Percentiles rank a stretch among this genome's conserved stretches.
These are phyloP conservation scores for Solanum acaule DNA, from an alignment of 257 asterid genomes.

Conservation along the genomic window DNA sequence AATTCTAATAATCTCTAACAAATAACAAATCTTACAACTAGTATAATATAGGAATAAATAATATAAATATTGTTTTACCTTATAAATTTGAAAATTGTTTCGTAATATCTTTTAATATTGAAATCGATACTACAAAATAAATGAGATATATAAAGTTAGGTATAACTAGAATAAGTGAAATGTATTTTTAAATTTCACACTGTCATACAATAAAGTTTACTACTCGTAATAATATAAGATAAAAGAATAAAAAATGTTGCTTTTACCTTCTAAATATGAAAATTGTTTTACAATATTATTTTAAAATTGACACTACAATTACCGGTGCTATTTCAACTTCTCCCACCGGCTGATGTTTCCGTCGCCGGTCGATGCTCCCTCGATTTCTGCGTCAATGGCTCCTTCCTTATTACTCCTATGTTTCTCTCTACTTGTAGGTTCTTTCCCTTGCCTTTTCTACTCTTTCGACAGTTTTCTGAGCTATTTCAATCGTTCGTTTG, in stretches of 20 bases:
- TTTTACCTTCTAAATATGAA: too few relatives aligned
- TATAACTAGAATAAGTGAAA: neutral
- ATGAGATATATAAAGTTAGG: neutral
- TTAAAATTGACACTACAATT: too few relatives aligned
- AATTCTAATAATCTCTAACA: neutral
- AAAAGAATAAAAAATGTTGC: too few relatives aligned
- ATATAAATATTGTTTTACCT: neutral
- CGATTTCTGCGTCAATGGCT: neutral
- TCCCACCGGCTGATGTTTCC: neutral
- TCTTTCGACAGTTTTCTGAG: neutral
- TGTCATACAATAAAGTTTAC: too few relatives aligned
- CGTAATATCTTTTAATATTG: neutral
- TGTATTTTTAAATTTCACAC: too few relatives aligned
- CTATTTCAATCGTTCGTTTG: neutral
- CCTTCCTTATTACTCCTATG: neutral
- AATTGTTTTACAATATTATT: too few relatives aligned
- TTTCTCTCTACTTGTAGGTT: neutral
- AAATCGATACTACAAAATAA: neutral
- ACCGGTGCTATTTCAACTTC: too few relatives aligned
- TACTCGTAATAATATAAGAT: too few relatives aligned
- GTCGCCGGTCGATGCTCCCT: neutral
- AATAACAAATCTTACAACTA: neutral
- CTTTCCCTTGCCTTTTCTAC: neutral
- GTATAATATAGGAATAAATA: neutral
- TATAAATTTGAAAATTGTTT: neutral